A percentile compares a stretch with the other conserved stretches of the same genome.
Evolutionary conservation across 2,329 filamentous ascomycete species (phyloP).

Genomic region (Bretziella fagacearum): DNA sequence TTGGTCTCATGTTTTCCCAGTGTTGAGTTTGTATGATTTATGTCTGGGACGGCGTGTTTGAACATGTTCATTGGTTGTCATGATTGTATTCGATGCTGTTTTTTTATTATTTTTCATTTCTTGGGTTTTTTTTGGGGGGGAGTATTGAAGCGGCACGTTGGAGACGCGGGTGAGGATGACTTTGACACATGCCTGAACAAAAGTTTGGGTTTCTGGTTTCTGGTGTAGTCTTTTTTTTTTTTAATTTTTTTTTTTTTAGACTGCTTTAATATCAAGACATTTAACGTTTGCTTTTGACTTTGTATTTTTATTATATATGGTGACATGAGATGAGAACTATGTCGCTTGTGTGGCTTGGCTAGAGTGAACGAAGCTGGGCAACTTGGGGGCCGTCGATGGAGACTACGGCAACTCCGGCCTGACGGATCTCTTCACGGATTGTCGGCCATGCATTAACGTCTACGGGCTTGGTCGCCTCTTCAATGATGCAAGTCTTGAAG

Average conservation of each 20-base stretch:
- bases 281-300: no score
- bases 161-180: no score
- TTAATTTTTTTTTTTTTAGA: no score
- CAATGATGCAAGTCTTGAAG: slow-evolving; percentile 59
- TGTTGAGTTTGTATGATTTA: not conserved
- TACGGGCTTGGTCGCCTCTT: slow-evolving; percentile 63
- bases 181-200: not conserved
- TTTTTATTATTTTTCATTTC: not conserved
- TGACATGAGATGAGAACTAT: no score
- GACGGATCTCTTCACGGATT: slow-evolving; percentile 35
- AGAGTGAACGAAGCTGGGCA: not conserved
- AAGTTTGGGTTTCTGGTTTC: not conserved
- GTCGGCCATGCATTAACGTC: slow-evolving; percentile 41
- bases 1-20: not conserved
- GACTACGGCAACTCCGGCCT: slow-evolving; percentile 46
- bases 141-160: not conserved
- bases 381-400: slow-evolving; percentile 34
- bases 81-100: not conserved
- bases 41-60: not conserved
- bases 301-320: not conserved
- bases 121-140: no score
- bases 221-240: no score
- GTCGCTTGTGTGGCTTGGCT: no score
- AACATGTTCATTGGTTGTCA: not conserved
- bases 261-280: not conserved